Base-by-base conservation (phyloP, 2,329 filamentous ascomycete species). In the Stagonosporopsis vannaccii region DNA sequence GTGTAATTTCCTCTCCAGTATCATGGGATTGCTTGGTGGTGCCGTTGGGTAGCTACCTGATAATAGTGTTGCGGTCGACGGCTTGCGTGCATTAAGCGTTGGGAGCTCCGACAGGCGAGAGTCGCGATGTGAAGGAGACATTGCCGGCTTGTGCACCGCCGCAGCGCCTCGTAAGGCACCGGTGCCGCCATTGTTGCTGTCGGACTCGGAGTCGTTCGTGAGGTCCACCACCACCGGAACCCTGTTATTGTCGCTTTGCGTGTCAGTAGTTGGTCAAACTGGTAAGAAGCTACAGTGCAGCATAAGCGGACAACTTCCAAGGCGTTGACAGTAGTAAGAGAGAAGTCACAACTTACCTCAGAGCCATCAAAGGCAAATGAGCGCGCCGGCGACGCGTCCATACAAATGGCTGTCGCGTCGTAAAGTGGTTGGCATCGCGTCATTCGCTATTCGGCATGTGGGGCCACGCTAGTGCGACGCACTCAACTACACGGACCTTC, bases 381-480 rank as follows among this genome's bases (percentile, higher is more conserved):
- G 20, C 11, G 42, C 22, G n/a, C n/a, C n/a, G 32, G 26, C 40
- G 53, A 59, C 66, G 64, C 60, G 66, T 69, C 66, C 64, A 68
- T 66, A 35, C 25, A 44, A 53, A 45, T 52, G 43, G 26, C 48
- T 41, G 59, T 62, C 63, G 65, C 63, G 57, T 70, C 63, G 56
- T 68, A 49, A 48, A 64, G 60, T 62, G 63, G 49, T 63, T 56
- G 49, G 40, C 35, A 22, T 47, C 52, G 52, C 57, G 59, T 47
- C 41, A 17, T 26, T 23, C 45, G 19, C 25, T 13, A 40, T 35
- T 23, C 45, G 19, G 33, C 17, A 40, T 35, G 46, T 46, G 47
- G 47, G 42, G 47, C 36, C 36, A 8, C 28, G 11, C 33, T 51
- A 56, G 53, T 47, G 46, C 41, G 37, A 23, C 8, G 26, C 19